Base-by-base conservation (phyloP, 2,329 filamentous ascomycete genomes). In the Aspergillus viridinutans region DNA sequence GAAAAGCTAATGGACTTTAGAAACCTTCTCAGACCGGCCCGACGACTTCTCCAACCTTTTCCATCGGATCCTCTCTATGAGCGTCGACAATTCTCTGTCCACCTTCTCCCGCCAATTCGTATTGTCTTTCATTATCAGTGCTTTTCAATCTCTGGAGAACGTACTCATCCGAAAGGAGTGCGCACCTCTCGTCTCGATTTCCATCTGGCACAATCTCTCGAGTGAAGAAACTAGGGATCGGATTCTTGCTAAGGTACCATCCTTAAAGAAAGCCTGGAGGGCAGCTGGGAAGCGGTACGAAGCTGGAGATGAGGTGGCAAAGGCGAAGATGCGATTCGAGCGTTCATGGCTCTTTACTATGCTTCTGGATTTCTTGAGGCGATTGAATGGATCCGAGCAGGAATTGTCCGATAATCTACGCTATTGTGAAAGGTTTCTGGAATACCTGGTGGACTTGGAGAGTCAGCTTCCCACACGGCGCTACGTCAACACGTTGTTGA, bases 101-200 rank as follows among this genome's bases (percentile, higher is more conserved):
- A 76, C 83, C 40, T 78, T 81, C 28, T 83, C 96, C 54, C 86
- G 90, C 59, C 90, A 89, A 8, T 87, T 96, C 53, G 83, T 97
- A n/a, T 79, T 99, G 23, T 89, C 85, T 25, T 97, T 97, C 74
- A 82, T 97, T 60, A 95, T 96, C 52, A 85, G 88, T 63, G 90
- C 93, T 38, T 99, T 97, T 71, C 92, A 97, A 73, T 97, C 92
- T 49, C 81, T 99, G 32, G 95, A 99, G 72, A 92, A 87, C 70
- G 84, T 85, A 40, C 84, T 96, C 55, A 90, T 99, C 51, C 87
- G 94, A 61, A 97, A 97, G 73, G 94, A 99, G 79, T 97, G 94
- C 74, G 94, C 93, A 6, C 91, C 95, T 1, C 79, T 99, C 52
- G 93, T 99, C 21, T 94, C 92, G 12, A 96, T 99, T 66, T 88